These are phyloP conservation scores for Nitzschia sp. DNA, from an alignment of 108 stramenopile species.

Conservation along the genomic window DNA sequence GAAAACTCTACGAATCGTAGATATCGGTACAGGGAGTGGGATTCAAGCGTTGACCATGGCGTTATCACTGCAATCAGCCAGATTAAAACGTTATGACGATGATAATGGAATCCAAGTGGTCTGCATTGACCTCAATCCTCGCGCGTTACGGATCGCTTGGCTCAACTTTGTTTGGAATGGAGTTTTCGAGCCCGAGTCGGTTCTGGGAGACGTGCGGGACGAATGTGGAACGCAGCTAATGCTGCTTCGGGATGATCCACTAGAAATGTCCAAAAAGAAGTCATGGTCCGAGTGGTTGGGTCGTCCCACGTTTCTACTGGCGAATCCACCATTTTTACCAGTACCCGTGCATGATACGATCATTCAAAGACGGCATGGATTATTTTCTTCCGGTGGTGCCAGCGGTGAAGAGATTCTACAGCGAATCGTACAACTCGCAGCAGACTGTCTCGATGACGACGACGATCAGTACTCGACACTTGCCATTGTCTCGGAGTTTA, in stretches of 20 bases:
- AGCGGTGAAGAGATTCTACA: slow-evolving; percentile 66
- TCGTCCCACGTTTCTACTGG: slow-evolving; percentile 48
- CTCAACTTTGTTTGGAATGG: slow-evolving; percentile 75
- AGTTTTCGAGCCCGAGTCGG: slow-evolving; percentile 22
- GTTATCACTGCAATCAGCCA: slow-evolving; percentile 32
- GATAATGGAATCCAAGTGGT: neutral
- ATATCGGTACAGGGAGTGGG: slow-evolving; percentile 75
- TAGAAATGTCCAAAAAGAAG: neutral
- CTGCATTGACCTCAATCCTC: slow-evolving; percentile 69
- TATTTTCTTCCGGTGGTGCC: slow-evolving; percentile 74
- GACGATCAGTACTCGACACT: slow-evolving; percentile 48
- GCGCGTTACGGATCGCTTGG: slow-evolving; percentile 61
- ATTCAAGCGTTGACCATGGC: slow-evolving; percentile 62
- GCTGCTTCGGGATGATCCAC: neutral
- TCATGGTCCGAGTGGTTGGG: slow-evolving; percentile 22
- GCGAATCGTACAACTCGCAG: slow-evolving; percentile 52
- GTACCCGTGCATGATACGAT: slow-evolving; percentile 57
- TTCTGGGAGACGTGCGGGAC: slow-evolving; percentile 17
- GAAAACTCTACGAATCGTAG: slow-evolving; percentile 32
- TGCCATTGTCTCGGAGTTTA: slow-evolving; percentile 82
- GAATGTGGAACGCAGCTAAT: neutral
- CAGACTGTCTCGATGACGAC: slow-evolving; percentile 17
- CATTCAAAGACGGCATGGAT: slow-evolving; percentile 52
- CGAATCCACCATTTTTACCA: slow-evolving; percentile 92
- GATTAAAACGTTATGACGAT: neutral